Percentiles rank a stretch among this genome's conserved stretches.
phyloP scores from a whole-genome alignment of 331 rosid genomes.

The Spiraea crenata region DNA sequence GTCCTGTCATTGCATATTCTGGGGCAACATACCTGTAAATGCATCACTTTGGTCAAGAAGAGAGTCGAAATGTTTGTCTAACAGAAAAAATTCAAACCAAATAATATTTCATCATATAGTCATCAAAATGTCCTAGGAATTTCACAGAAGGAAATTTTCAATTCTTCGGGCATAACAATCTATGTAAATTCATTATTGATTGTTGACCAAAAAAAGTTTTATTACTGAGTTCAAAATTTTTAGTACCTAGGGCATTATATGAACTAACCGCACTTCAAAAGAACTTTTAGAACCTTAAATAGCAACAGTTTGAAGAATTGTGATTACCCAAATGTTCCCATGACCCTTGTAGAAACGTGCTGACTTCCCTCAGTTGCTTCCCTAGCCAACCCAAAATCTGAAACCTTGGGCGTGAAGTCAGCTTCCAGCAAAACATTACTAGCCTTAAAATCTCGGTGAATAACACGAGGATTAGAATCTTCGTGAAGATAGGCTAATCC shows the following conservation, averaged over 20 bases:
- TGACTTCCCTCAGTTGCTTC: slow-evolving; percentile 93
- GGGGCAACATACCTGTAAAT: slow-evolving; percentile 88
- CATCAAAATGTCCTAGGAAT: neutral
- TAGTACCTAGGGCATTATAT: neutral
- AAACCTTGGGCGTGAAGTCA: slow-evolving; percentile 93
- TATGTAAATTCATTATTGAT: neutral
- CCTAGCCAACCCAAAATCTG: slow-evolving; percentile 97
- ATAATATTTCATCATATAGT: neutral
- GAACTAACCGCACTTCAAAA: neutral
- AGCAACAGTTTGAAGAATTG: neutral
- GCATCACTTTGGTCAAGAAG: slow-evolving; percentile 13
- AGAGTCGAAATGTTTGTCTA: slow-evolving; percentile 2
- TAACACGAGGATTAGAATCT: slow-evolving; percentile 94
- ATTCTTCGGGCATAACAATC: neutral
- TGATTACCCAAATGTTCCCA: slow-evolving; percentile 96
- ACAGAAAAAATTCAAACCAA: neutral
- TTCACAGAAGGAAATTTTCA: neutral
- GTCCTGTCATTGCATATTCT: slow-evolving; percentile 99
- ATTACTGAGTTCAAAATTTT: neutral
- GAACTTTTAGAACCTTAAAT: neutral
- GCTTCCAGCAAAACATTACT: slow-evolving; percentile 87
- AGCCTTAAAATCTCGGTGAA: slow-evolving; percentile 94
- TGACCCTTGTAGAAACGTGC: slow-evolving; percentile 86
- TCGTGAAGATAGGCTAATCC: slow-evolving; percentile 98
- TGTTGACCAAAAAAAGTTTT: no score